These are phyloP conservation scores for Lasiodiplodia citricola DNA, from an alignment of 2,329 filamentous ascomycete genomes.

Conservation along the genomic window DNA sequence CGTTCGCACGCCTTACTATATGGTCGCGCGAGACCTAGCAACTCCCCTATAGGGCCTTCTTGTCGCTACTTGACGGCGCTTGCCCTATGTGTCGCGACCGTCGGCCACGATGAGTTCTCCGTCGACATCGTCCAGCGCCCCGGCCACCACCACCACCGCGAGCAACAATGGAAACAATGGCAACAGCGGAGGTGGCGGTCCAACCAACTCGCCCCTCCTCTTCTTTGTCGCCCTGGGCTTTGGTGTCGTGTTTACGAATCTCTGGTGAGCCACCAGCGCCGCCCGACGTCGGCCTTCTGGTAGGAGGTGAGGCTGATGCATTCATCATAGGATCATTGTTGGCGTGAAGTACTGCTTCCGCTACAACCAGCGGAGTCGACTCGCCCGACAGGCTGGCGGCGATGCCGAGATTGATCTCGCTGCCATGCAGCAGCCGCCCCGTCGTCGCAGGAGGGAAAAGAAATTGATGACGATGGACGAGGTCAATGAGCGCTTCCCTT, in stretches of 20 bases:
- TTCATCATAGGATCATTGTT: conserved; percentile 84
- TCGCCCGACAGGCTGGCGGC: conserved; percentile 77
- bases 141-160: conserved; percentile 28
- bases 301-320: not conserved
- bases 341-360: conserved; percentile 99
- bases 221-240: conserved; percentile 98
- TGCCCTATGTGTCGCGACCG: conserved; percentile 14
- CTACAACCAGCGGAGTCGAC: conserved; percentile 92
- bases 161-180: conserved; percentile 31
- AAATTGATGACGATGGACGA: conserved; percentile 99
- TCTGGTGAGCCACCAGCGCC: conserved; percentile 72
- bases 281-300: not conserved
- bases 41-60: not conserved
- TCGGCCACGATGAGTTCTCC: conserved; percentile 11
- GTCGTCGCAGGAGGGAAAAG: conserved; percentile 90
- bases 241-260: conserved; percentile 96
- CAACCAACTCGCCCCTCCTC: conserved; percentile 74
- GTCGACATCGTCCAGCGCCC: conserved; percentile 28
- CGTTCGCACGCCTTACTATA: conserved; percentile 10
- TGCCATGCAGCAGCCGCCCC: conserved; percentile 83
- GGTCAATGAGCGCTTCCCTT: conserved; percentile 95
- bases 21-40: conserved; percentile 2
- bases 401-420: conserved; percentile 84
- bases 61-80: not conserved
- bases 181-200: conserved; percentile 48